These are phyloP conservation scores for Leishmania aethiopica DNA, from an alignment of 208 protist species.

Conservation along the genomic window DNA sequence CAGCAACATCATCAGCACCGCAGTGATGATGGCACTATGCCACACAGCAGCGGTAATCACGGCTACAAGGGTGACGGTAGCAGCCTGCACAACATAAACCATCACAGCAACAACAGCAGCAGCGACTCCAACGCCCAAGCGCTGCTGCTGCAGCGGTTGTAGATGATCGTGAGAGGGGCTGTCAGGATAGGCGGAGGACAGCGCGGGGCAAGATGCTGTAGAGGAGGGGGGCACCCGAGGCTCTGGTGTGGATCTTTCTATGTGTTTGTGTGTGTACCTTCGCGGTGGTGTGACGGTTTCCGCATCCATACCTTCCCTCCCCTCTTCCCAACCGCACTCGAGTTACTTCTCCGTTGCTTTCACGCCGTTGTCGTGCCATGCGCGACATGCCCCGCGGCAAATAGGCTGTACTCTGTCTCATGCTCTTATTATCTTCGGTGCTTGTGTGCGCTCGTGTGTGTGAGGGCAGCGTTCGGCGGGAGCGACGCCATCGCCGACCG, in stretches of 20 bases:
- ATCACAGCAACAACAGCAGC: conserved; percentile 21
- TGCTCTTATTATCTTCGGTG: not conserved
- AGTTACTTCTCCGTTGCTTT: not conserved
- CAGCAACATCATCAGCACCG: not conserved
- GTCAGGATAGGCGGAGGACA: not conserved
- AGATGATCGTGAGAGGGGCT: not conserved
- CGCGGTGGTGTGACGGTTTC: not conserved
- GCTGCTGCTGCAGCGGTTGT: not conserved
- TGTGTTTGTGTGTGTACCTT: conserved; percentile 8
- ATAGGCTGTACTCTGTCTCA: not conserved
- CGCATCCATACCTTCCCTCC: not conserved
- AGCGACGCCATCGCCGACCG: not conserved
- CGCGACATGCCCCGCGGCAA: not conserved
- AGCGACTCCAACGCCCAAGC: not conserved
- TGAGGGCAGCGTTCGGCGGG: not conserved
- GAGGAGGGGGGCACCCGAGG: not conserved
- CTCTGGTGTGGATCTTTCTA: not conserved
- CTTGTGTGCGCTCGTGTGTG: not conserved
- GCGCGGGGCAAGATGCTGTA: not conserved
- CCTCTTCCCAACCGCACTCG: not conserved
- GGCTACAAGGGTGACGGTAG: not conserved
- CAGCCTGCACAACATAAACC: conserved; percentile 4
- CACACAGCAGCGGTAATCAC: not conserved
- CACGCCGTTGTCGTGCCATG: not conserved
- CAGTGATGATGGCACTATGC: conserved; percentile 2